Evolutionary conservation across 441 rosid species (phyloP).

Genomic region (Eutrema salsugineum): DNA sequence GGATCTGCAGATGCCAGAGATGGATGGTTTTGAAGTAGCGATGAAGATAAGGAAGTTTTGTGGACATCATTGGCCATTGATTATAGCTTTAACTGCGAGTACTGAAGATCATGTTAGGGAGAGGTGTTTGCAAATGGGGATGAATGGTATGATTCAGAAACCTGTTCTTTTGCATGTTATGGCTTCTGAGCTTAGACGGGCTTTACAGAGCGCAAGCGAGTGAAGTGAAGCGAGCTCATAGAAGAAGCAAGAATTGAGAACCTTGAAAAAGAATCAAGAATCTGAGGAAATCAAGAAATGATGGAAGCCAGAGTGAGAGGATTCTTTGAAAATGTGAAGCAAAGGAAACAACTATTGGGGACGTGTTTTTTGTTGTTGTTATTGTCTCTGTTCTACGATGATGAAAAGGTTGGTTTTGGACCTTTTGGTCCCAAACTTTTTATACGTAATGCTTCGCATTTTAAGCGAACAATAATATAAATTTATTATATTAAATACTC

Average conservation of each 20-base stretch:
- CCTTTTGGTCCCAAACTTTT: constrained; percentile 7
- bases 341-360: neutral
- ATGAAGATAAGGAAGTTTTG: constrained; percentile 61
- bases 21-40: constrained; percentile 78
- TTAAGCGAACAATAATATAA: constrained; percentile 1
- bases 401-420: constrained; percentile 17
- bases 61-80: constrained; percentile 57
- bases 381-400: neutral
- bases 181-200: constrained; percentile 62
- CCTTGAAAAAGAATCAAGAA: constrained; percentile 4
- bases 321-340: constrained; percentile 11
- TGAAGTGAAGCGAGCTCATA: constrained; percentile 18
- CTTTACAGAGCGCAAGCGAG: constrained; percentile 50
- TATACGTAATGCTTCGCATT: constrained; percentile 20
- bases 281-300: neutral
- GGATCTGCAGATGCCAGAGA: constrained; percentile 73
- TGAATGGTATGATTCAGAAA: constrained; percentile 69
- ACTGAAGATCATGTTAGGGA: constrained; percentile 59
- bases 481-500: neutral
- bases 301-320: neutral
- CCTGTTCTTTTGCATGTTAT: constrained; percentile 58
- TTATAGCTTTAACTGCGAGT: constrained; percentile 64
- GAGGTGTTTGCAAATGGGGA: constrained; percentile 52
- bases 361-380: constrained; percentile 11
- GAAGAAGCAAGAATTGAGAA: neutral